A percentile compares a stretch with the other conserved stretches of the same genome.
phyloP scores from a whole-genome alignment of 2,329 filamentous ascomycete genomes.

The Paecilomyces sp. region DNA sequence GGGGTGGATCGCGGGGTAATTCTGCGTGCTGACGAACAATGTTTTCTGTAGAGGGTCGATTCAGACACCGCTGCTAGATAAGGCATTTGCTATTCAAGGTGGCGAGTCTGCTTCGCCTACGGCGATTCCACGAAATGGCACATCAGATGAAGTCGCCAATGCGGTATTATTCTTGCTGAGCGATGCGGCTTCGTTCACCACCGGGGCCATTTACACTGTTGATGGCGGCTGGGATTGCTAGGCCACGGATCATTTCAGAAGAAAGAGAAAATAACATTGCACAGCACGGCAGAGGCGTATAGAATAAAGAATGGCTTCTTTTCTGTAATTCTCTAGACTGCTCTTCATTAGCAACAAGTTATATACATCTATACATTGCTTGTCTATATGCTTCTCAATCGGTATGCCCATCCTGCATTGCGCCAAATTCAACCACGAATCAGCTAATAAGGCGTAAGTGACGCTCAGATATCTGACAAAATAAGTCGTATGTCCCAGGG shows the following conservation, averaged over 20 bases:
- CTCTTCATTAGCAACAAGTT: background rate
- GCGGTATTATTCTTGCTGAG: slow-evolving; percentile 43
- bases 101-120: slow-evolving; percentile 5
- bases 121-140: slow-evolving; percentile 22
- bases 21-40: slow-evolving; percentile 3
- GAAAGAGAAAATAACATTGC: too few relatives aligned
- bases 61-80: slow-evolving; percentile 25
- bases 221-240: slow-evolving; percentile 40
- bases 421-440: background rate
- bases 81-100: slow-evolving; percentile 17
- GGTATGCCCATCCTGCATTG: background rate
- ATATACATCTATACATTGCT: background rate
- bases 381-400: background rate
- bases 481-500: background rate
- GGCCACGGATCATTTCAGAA: background rate
- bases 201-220: slow-evolving; percentile 38
- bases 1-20: background rate
- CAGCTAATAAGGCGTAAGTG: background rate
- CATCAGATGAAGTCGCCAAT: slow-evolving; percentile 32
- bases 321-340: background rate
- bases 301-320: background rate
- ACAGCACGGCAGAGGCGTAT: background rate
- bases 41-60: slow-evolving; percentile 18
- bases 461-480: background rate
- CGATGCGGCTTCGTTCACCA: slow-evolving; percentile 40